Conservation (phyloP, 345 rosid species). For the Aethionema arabicum region DNA sequence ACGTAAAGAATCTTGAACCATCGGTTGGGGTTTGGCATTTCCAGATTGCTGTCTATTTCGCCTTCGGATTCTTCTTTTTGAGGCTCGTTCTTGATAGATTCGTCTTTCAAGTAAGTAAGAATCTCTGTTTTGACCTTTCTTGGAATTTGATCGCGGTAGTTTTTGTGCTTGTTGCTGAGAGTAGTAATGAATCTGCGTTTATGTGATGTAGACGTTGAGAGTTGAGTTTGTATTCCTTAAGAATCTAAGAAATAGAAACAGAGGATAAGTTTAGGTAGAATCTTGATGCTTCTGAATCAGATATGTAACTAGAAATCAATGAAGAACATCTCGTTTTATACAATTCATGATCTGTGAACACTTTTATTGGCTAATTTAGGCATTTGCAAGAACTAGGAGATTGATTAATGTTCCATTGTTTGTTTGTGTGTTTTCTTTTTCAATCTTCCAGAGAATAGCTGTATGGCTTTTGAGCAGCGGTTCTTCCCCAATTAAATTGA, state of each 20-base stretch:
- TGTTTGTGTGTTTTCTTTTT: slow-evolving; percentile 12
- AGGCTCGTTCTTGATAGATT: slow-evolving; percentile 70
- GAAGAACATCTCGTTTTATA: background rate
- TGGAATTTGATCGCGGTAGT: background rate
- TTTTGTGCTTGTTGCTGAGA: background rate
- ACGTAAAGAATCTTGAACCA: slow-evolving; percentile 14
- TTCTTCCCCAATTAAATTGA: slow-evolving; percentile 44
- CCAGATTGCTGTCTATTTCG: slow-evolving; percentile 60
- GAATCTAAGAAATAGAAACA: background rate
- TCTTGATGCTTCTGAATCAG: background rate
- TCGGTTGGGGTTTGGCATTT: slow-evolving; percentile 51
- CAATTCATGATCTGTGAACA: slow-evolving; percentile 1
- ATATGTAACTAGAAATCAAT: background rate
- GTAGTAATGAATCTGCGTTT: background rate
- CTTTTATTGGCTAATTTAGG: background rate
- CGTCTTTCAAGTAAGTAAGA: slow-evolving; percentile 70
- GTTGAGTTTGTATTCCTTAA: background rate
- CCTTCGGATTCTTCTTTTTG: slow-evolving; percentile 54
- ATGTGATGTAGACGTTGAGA: slow-evolving; percentile 13
- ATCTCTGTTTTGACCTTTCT: slow-evolving; percentile 2
- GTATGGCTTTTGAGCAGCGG: slow-evolving; percentile 51
- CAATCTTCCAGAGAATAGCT: slow-evolving; percentile 56
- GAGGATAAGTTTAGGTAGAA: background rate
- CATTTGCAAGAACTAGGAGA: slow-evolving; percentile 2
- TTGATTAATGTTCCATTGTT: slow-evolving; percentile 11